A percentile compares a stretch with the other conserved stretches of the same genome.
Conservation (phyloP, 2,329 filamentous ascomycete genomes). For the Fusarium tuaranense region DNA sequence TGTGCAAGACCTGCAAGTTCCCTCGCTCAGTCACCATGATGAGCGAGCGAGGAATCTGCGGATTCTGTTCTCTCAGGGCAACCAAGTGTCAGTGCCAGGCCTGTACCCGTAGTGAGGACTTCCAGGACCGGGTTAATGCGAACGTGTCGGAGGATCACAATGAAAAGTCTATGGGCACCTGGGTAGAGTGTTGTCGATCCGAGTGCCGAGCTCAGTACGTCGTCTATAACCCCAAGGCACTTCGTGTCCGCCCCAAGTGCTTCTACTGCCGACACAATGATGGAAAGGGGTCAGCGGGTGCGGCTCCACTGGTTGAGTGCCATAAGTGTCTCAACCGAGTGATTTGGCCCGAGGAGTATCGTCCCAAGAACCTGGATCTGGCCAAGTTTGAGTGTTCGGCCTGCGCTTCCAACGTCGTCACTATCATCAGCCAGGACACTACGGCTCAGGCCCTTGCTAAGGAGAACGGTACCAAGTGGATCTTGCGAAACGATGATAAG, state of each 20-base stretch:
- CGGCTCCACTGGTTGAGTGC: slow-evolving; percentile 59
- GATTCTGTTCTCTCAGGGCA: slow-evolving; percentile 50
- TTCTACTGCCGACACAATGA: slow-evolving; percentile 56
- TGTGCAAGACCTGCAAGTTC: slow-evolving; percentile 56
- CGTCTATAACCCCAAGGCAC: slow-evolving; percentile 56
- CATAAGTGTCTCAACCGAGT: slow-evolving; percentile 57
- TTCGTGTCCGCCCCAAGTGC: slow-evolving; percentile 62
- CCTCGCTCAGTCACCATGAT: slow-evolving; percentile 64
- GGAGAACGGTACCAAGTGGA: slow-evolving; percentile 58
- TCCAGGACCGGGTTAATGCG: slow-evolving; percentile 33
- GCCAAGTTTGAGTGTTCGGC: slow-evolving; percentile 55
- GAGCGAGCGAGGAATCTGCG: slow-evolving; percentile 53
- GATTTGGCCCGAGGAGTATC: slow-evolving; percentile 60
- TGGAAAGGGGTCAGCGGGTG: slow-evolving; percentile 15
- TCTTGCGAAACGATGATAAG: slow-evolving; percentile 55
- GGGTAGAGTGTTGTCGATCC: slow-evolving; percentile 60
- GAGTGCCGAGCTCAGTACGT: slow-evolving; percentile 63
- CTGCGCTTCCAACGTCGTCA: slow-evolving; percentile 51
- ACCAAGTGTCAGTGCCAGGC: slow-evolving; percentile 34
- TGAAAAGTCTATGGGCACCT: slow-evolving; percentile 50
- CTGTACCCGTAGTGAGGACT: slow-evolving; percentile 39
- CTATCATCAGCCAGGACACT: slow-evolving; percentile 52
- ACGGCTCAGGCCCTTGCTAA: slow-evolving; percentile 50
- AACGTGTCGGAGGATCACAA: slow-evolving; percentile 49
- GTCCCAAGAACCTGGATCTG: slow-evolving; percentile 47